A percentile compares a stretch with the other conserved stretches of the same genome.
Evolutionary conservation across 257 asterid genomes (phyloP).

Genomic region (Forsythia viridissima): DNA sequence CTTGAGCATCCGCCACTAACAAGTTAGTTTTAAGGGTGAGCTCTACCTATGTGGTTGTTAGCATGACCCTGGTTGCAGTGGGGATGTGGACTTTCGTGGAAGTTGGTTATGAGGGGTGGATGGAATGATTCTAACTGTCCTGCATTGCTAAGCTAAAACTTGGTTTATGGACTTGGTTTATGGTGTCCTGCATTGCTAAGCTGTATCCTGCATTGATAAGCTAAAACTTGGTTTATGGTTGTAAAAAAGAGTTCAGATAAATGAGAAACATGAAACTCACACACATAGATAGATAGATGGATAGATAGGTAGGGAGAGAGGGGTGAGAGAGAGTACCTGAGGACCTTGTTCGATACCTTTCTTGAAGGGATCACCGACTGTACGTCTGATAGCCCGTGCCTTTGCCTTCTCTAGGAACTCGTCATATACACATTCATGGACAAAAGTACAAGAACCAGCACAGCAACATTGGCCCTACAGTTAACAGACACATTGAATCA

Average conservation of each 20-base stretch:
- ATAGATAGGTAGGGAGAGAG: not conserved
- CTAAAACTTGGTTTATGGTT: not conserved
- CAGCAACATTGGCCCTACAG: constrained; percentile 95
- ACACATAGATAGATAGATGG: not conserved
- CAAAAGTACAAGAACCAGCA: constrained; percentile 90
- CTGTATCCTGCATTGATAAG: not conserved
- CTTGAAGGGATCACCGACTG: constrained; percentile 96
- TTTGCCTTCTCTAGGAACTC: constrained; percentile 83
- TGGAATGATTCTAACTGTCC: not conserved
- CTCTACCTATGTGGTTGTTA: not conserved
- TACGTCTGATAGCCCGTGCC: constrained; percentile 67
- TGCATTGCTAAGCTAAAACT: not conserved
- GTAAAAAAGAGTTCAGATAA: too few species aligned
- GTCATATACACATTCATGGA: constrained; percentile 83
- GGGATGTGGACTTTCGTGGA: not conserved
- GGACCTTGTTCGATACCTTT: constrained; percentile 90
- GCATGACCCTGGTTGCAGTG: not conserved
- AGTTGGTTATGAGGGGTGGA: not conserved
- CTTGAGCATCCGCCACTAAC: not conserved
- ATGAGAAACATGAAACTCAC: not conserved
- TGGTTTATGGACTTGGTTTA: not conserved
- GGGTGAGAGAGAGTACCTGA: constrained; percentile 47
- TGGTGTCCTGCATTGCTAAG: not conserved
- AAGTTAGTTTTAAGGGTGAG: not conserved
- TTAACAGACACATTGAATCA: not conserved